Evolutionary conservation across 75 land plant genomes (phyloP).

Genomic region (Cupressus sempervirens): DNA sequence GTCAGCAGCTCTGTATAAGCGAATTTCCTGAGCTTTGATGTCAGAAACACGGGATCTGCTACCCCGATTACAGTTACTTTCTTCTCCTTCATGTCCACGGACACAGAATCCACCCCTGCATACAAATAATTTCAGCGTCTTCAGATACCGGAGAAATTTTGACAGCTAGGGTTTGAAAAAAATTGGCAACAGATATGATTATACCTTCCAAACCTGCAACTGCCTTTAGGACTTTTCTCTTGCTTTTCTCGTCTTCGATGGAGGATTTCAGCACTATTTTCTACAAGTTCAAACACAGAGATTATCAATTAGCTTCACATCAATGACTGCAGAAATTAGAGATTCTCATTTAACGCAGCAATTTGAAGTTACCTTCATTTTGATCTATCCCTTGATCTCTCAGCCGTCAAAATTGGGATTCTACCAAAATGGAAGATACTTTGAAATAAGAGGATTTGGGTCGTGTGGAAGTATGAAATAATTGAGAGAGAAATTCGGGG

Average conservation of each 20-base stretch:
- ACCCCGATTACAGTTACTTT: constrained; percentile 28
- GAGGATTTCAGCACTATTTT: neutral
- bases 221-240: neutral
- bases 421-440: too few species aligned
- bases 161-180: neutral
- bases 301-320: too few species aligned
- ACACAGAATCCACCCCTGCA: too few species aligned
- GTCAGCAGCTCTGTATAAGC: constrained; percentile 19
- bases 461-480: too few species aligned
- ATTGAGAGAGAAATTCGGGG: too few species aligned
- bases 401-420: too few species aligned
- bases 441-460: too few species aligned
- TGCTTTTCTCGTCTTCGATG: neutral
- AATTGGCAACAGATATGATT: neutral
- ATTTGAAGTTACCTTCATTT: too few species aligned
- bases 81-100: constrained; percentile 24
- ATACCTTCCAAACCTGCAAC: neutral
- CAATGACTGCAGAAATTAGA: too few species aligned
- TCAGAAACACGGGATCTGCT: constrained; percentile 23
- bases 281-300: neutral
- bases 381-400: too few species aligned
- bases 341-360: too few species aligned
- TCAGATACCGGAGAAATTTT: too few species aligned
- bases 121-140: neutral
- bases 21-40: constrained; percentile 11